A percentile compares a stretch with the other conserved stretches of the same genome.
Conservation (phyloP, 495 filamentous ascomycete genomes). For the Xylaria telfairii region DNA sequence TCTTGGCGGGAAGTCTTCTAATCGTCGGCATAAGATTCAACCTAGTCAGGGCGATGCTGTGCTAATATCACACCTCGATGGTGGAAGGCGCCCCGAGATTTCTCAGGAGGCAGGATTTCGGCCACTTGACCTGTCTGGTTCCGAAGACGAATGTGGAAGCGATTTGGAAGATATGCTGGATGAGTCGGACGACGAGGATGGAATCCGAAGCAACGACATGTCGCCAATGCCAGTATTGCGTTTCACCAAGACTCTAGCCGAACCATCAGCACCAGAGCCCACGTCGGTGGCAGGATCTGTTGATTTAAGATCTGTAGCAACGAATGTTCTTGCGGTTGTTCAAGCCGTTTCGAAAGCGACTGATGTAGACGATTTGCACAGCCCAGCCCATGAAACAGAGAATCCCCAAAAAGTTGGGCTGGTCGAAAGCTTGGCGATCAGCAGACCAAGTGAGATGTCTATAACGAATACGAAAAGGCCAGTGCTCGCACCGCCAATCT, state of each 20-base stretch:
- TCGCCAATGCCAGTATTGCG: conserved; percentile 33
- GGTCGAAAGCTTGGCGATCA: conserved; percentile 21
- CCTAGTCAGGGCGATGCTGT: conserved; percentile 61
- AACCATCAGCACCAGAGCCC: conserved; percentile 22
- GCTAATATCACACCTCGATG: conserved; percentile 58
- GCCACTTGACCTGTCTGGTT: conserved; percentile 30
- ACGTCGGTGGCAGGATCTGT: conserved; percentile 27
- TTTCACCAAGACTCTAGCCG: conserved; percentile 26
- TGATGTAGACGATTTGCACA: conserved; percentile 34
- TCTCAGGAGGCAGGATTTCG: conserved; percentile 48
- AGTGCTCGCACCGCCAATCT: conserved; percentile 38
- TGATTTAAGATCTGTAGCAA: conserved; percentile 51
- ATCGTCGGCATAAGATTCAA: conserved; percentile 49
- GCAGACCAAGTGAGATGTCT: conserved; percentile 28
- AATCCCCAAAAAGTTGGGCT: conserved; percentile 28
- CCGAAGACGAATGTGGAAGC: conserved; percentile 35
- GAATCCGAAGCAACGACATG: conserved; percentile 39
- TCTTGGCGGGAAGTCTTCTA: conserved; percentile 46
- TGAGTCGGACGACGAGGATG: conserved; percentile 37
- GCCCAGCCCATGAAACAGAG: conserved; percentile 29
- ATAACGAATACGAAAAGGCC: conserved; percentile 33
- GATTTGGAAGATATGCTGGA: conserved; percentile 33
- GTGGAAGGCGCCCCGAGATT: conserved; percentile 54
- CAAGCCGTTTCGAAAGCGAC: conserved; percentile 35
- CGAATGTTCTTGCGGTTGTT: conserved; percentile 41